Percentiles rank a stretch among this genome's conserved stretches.
Evolutionary conservation across 495 filamentous ascomycete species (phyloP).

Genomic region (Podospora bellae-mahoneyi): DNA sequence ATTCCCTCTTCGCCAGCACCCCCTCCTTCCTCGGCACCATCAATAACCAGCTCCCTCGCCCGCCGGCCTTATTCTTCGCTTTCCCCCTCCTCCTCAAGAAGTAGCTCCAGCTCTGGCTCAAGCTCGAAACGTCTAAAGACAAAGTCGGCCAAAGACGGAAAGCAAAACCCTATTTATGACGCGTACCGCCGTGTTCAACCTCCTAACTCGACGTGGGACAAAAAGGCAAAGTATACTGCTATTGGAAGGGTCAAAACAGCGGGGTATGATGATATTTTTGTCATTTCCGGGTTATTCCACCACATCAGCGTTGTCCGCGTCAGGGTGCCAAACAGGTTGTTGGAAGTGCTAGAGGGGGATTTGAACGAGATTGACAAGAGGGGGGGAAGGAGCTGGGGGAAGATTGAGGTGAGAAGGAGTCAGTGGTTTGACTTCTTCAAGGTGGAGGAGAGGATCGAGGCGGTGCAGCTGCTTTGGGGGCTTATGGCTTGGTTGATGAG

Average conservation of each 20-base stretch:
- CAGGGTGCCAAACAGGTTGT: slow-evolving; percentile 63
- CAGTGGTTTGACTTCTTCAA: slow-evolving; percentile 77
- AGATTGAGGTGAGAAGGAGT: slow-evolving; percentile 62
- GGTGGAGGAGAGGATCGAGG: slow-evolving; percentile 62
- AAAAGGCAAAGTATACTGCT: slow-evolving; percentile 64
- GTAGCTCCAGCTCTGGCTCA: slow-evolving; percentile 5
- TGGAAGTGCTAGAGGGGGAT: slow-evolving; percentile 50
- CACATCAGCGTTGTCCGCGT: slow-evolving; percentile 74
- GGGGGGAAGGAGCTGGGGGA: slow-evolving; percentile 45
- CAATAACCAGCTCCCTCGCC: background rate
- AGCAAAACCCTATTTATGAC: slow-evolving; percentile 49
- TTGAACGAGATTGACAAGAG: slow-evolving; percentile 19
- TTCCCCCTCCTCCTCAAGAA: background rate
- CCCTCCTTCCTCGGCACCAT: background rate
- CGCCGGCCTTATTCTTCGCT: background rate
- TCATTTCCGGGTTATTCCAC: slow-evolving; percentile 78
- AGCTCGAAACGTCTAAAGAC: slow-evolving; percentile 42
- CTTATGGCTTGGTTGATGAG: slow-evolving; percentile 71
- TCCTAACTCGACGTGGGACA: slow-evolving; percentile 70
- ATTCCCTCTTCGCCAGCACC: slow-evolving; percentile 6
- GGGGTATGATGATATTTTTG: slow-evolving; percentile 66
- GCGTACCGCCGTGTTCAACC: slow-evolving; percentile 58
- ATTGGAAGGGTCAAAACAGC: slow-evolving; percentile 58
- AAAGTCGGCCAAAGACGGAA: slow-evolving; percentile 35
- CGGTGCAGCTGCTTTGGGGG: slow-evolving; percentile 70